Base-by-base conservation (phyloP, 148 eudicot genomes). In the Cornus kousa region DNA sequence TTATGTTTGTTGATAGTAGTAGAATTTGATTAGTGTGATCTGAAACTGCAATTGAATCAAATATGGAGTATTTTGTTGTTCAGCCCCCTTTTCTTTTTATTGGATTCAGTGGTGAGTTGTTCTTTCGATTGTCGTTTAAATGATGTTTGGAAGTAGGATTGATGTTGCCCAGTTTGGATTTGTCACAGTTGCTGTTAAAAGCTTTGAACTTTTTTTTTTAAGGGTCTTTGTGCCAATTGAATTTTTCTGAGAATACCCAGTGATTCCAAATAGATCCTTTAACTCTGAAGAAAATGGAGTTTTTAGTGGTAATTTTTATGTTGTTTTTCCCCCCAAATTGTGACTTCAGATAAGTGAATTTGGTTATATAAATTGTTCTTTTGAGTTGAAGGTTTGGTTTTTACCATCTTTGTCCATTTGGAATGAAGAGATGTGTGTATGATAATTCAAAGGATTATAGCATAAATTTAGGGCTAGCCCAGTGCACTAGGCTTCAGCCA, bases 171-270 rank as follows among this genome's bases (percentile, higher is more conserved):
- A 48, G 72, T 46, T 68, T 68, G 43, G 53, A 76, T 76, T 76
- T 67, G 62, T 55, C 35, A 32, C 10, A 17, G 14, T 31, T 50
- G 32, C 9, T 32, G 40, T 46, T 67, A 60, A 67, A 24, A 28
- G 12, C 48, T 31, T 10, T 48, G 9, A 3, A 19, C 12, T 35
- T 35, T 19, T 22, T 22, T 28, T 13, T 40, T 17, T 19, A n/a
- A 39, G 65, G 72, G 9, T 67, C 19, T 76, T 67, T 33, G 55
- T 48, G 71, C 2, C n/a, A 67, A 67, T 76, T 76, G 28, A 28
- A 66, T 70, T 20, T 10, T n/a, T 19, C 9, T 16, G 40, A 32
- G 73, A 13, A 48, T 10, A 50, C n/a, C 50, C 43, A 50, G 50
- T 17, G 12, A 68, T 20, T 68, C 12, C n/a, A 53, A 14, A 62